phyloP scores from a whole-genome alignment of 2,329 filamentous ascomycete genomes.

The Aspergillus transmontanensis region DNA sequence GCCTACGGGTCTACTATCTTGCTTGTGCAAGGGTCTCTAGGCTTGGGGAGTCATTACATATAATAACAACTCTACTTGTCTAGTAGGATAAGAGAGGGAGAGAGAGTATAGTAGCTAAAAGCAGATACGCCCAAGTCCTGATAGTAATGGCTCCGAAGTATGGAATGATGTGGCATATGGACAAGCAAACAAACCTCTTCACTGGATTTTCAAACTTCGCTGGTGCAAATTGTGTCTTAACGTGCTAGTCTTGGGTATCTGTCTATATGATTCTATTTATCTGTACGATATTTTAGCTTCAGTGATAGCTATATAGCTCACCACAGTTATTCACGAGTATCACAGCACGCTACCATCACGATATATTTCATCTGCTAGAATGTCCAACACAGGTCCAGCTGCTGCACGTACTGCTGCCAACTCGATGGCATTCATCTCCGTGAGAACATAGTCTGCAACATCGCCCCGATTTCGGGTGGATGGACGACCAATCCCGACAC shows the following conservation, averaged over 20 bases:
- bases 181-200: neutral
- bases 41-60: neutral
- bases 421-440: conserved; percentile 62
- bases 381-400: conserved; percentile 52
- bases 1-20: neutral
- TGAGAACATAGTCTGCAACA: conserved; percentile 78
- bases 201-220: neutral
- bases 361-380: conserved; percentile 54
- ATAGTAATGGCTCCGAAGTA: neutral
- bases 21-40: neutral
- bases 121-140: neutral
- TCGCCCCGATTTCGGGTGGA: conserved; percentile 64
- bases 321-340: neutral
- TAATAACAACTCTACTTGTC: neutral
- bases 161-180: neutral
- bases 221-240: neutral
- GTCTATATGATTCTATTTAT: neutral
- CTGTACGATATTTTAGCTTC: neutral
- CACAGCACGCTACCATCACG: conserved; percentile 28
- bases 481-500: conserved; percentile 86
- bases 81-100: neutral
- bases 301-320: neutral
- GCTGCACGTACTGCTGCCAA: conserved; percentile 53
- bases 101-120: neutral
- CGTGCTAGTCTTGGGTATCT: neutral